phyloP scores from a whole-genome alignment of 495 filamentous ascomycete species.

The Penicillium odoratum region DNA sequence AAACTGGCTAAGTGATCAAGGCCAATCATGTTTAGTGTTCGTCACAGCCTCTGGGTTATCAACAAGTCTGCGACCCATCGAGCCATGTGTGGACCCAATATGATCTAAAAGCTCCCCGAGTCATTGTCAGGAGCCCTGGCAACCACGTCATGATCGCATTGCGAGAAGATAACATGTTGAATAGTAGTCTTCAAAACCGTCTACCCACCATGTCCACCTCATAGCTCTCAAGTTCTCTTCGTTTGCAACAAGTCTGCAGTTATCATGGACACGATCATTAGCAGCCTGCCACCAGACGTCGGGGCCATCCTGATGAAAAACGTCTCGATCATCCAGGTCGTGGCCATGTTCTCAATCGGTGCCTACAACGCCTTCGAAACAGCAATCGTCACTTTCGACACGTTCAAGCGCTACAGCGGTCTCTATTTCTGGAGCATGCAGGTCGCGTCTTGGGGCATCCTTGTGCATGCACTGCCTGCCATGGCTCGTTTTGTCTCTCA shows the following conservation, averaged over 20 bases:
- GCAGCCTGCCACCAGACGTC: neutral
- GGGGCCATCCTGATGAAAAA: neutral
- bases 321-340: constrained; percentile 1
- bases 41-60: neutral
- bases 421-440: constrained; percentile 11
- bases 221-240: neutral
- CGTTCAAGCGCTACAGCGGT: constrained; percentile 2
- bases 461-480: constrained; percentile 8
- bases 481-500: constrained; percentile 9
- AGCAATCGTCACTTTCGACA: neutral
- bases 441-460: constrained; percentile 5
- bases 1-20: neutral
- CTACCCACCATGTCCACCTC: neutral
- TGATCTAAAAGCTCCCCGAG: neutral
- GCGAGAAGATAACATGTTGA: neutral
- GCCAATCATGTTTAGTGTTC: neutral
- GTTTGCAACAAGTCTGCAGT: neutral
- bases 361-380: constrained; percentile 3
- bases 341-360: neutral
- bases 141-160: neutral
- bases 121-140: neutral
- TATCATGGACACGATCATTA: neutral
- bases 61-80: neutral
- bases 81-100: neutral
- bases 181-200: neutral